These are phyloP conservation scores for Colletotrichum tamarilloi DNA, from an alignment of 2,329 filamentous ascomycete species.

Conservation along the genomic window DNA sequence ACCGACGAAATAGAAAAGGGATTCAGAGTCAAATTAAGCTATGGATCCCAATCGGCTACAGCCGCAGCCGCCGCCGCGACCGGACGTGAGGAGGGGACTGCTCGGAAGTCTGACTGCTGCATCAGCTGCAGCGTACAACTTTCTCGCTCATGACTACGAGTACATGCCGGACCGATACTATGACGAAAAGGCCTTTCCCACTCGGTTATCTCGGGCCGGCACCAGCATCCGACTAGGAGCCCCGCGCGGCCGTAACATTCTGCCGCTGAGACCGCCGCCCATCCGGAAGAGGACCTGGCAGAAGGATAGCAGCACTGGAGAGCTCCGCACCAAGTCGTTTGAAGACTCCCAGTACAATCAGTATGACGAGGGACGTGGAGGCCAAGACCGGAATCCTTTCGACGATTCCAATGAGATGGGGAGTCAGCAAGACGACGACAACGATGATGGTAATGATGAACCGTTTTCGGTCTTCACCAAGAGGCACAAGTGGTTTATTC, in stretches of 20 bases:
- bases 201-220: slow-evolving; percentile 26
- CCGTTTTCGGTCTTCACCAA: slow-evolving; percentile 50
- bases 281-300: slow-evolving; percentile 29
- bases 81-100: slow-evolving; percentile 6
- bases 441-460: background rate
- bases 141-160: slow-evolving; percentile 32
- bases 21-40: background rate
- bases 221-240: slow-evolving; percentile 22
- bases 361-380: slow-evolving; percentile 12
- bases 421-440: background rate
- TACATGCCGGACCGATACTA: slow-evolving; percentile 23
- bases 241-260: slow-evolving; percentile 21
- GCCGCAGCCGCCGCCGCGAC: slow-evolving; percentile 16
- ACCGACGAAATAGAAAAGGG: background rate
- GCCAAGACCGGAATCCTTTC: slow-evolving; percentile 15
- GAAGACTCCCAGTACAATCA: slow-evolving; percentile 10
- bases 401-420: slow-evolving; percentile 5
- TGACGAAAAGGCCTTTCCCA: slow-evolving; percentile 22
- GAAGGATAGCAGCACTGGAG: background rate
- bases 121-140: slow-evolving; percentile 22
- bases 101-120: slow-evolving; percentile 15
- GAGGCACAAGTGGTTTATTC: slow-evolving; percentile 56
- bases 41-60: slow-evolving; percentile 20
- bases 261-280: slow-evolving; percentile 17
- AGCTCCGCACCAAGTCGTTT: slow-evolving; percentile 1